Evolutionary conservation across 805 yeast genomes (phyloP).

Genomic region (Tetrapisispora pingtungensis): DNA sequence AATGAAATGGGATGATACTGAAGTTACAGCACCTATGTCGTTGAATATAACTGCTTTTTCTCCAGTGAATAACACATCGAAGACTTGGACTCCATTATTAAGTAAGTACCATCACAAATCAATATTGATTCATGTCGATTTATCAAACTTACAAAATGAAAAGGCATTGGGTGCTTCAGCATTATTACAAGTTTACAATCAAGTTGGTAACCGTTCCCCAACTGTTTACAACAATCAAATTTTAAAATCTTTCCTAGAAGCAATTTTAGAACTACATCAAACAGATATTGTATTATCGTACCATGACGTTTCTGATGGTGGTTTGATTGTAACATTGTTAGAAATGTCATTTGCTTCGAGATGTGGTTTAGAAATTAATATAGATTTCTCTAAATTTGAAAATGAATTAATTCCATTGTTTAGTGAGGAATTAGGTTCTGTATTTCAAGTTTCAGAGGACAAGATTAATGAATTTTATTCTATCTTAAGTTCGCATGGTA

Average conservation of each 20-base stretch:
- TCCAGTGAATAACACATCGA: conserved; percentile 72
- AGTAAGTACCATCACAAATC: conserved; percentile 42
- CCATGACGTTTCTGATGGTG: conserved; percentile 97
- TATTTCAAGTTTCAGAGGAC: conserved; percentile 65
- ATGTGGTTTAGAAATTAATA: conserved; percentile 58
- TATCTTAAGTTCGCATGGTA: conserved; percentile 48
- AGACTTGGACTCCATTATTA: conserved; percentile 92
- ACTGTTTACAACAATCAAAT: conserved; percentile 59
- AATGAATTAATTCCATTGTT: conserved; percentile 53
- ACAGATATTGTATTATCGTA: conserved; percentile 65
- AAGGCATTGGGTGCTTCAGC: conserved; percentile 87
- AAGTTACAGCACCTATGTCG: conserved; percentile 92
- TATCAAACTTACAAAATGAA: conserved; percentile 43
- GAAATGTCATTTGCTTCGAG: conserved; percentile 98
- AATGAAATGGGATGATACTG: conserved; percentile 91
- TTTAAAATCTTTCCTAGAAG: conserved; percentile 59
- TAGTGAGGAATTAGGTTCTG: conserved; percentile 93
- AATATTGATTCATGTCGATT: conserved; percentile 68
- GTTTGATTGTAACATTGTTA: conserved; percentile 68
- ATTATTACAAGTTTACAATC: conserved; percentile 83
- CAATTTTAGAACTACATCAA: conserved; percentile 65
- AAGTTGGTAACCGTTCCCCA: conserved; percentile 77
- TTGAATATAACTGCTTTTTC: conserved; percentile 86
- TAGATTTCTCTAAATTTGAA: conserved; percentile 31
- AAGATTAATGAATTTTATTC: conserved; percentile 46